These are phyloP conservation scores for Gaertneriomyces semiglobifer DNA, from an alignment of 192 early-diverging fungal genomes.

Conservation along the genomic window DNA sequence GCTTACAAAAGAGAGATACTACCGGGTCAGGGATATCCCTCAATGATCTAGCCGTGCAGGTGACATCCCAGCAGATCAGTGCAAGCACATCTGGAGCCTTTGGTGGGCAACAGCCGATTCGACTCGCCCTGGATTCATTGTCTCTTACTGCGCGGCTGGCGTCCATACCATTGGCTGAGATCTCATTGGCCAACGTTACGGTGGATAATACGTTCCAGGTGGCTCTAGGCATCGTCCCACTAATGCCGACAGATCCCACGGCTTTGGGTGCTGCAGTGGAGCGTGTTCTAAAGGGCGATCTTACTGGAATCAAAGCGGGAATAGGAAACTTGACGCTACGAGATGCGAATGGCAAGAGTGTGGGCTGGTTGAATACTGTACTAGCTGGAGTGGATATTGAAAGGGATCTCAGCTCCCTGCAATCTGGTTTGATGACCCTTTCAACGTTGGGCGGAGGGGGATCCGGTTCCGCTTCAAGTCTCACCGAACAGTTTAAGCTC, in stretches of 20 bases:
- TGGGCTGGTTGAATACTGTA: slow-evolving; percentile 13
- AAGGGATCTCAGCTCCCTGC: slow-evolving; percentile 12
- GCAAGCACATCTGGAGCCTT: slow-evolving; percentile 5
- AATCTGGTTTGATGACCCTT: not conserved
- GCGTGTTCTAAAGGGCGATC: not conserved
- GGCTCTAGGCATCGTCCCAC: slow-evolving; percentile 6
- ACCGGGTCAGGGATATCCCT: not conserved
- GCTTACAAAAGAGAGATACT: too few relatives aligned
- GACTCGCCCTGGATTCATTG: slow-evolving; percentile 10
- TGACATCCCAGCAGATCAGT: slow-evolving; percentile 6
- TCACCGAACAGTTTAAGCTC: not conserved
- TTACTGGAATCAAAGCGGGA: slow-evolving; percentile 9
- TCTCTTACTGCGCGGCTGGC: slow-evolving; percentile 5
- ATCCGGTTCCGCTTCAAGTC: not conserved
- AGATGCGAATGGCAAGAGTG: not conserved
- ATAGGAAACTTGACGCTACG: slow-evolving; percentile 10
- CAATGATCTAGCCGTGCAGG: not conserved
- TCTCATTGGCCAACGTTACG: slow-evolving; percentile 1
- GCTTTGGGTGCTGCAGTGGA: slow-evolving; percentile 1
- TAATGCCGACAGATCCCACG: not conserved
- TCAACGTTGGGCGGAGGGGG: not conserved
- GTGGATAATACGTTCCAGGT: slow-evolving; percentile 7
- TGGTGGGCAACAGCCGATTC: slow-evolving; percentile 6
- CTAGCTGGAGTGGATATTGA: slow-evolving; percentile 11
- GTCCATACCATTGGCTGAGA: not conserved